Evolutionary conservation across 176 grass and related monocot species (phyloP).

Genomic region (Ensete glaucum): DNA sequence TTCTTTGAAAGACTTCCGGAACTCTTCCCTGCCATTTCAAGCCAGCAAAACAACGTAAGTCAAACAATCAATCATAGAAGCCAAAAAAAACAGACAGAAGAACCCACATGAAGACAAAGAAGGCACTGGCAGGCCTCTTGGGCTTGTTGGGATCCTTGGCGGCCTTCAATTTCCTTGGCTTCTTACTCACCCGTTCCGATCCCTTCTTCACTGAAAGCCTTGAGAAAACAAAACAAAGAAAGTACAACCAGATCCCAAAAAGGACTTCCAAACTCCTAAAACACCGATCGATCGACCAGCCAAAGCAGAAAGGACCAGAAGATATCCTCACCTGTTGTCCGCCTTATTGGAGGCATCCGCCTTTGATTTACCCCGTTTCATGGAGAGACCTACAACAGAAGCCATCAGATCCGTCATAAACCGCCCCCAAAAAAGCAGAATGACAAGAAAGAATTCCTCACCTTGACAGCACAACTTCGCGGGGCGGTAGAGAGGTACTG

Average conservation of each 20-base stretch:
- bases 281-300: background rate
- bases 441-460: too few species aligned
- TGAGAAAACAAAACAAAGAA: background rate
- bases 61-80: background rate
- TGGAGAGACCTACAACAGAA: background rate
- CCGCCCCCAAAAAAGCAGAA: background rate
- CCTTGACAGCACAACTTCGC: background rate
- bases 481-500: conserved; percentile 3
- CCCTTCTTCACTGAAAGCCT: conserved; percentile 7
- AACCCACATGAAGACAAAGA: conserved; percentile 22
- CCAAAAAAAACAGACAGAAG: conserved; percentile 1
- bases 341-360: background rate
- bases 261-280: background rate
- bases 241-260: background rate
- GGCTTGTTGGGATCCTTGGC: conserved; percentile 27
- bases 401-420: background rate
- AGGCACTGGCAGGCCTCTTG: conserved; percentile 26
- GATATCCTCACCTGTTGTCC: background rate
- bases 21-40: conserved; percentile 15
- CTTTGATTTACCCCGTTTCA: background rate
- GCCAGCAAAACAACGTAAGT: background rate
- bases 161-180: conserved; percentile 4
- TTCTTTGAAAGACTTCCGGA: conserved; percentile 20
- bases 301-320: background rate
- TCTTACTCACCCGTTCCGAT: background rate